phyloP scores from a whole-genome alignment of 2,329 filamentous ascomycete species.

The Trichoderma cornu-damae region DNA sequence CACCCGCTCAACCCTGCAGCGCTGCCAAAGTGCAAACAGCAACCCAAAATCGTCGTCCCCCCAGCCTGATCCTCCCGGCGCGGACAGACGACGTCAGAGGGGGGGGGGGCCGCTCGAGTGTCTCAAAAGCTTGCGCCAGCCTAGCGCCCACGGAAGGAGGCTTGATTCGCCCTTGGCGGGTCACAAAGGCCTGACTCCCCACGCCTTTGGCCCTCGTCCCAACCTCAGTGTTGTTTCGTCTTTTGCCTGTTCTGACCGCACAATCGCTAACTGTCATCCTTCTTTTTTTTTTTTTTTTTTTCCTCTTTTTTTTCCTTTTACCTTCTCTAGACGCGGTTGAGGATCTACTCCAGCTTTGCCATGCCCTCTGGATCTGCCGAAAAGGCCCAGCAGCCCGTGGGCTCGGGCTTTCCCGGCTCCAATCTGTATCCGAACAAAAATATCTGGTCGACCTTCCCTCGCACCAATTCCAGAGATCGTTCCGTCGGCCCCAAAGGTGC shows the following conservation, averaged over 20 bases:
- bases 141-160: conserved; percentile 28
- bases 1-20: conserved; percentile 5
- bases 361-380: conserved; percentile 33
- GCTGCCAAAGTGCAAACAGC: conserved; percentile 15
- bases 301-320: conserved; percentile 17
- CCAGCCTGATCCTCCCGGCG: conserved; percentile 17
- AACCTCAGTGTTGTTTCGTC: conserved; percentile 17
- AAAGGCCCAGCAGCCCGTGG: conserved; percentile 35
- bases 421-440: conserved; percentile 34
- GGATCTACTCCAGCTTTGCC: conserved; percentile 37
- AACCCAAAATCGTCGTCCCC: conserved; percentile 7
- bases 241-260: conserved; percentile 21
- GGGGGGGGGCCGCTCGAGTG: conserved; percentile 31
- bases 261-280: conserved; percentile 21
- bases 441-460: conserved; percentile 36
- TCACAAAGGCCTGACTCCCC: conserved; percentile 20
- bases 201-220: conserved; percentile 19
- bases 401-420: conserved; percentile 36
- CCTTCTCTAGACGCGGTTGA: conserved; percentile 32
- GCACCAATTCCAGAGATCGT: conserved; percentile 37
- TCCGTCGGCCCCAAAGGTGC: conserved; percentile 45
- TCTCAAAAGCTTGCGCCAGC: conserved; percentile 33
- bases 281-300: conserved; percentile 18
- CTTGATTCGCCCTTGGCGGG: conserved; percentile 29
- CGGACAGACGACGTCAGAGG: conserved; percentile 31